Base-by-base conservation (phyloP, 2,329 filamentous ascomycete genomes). In the Fusarium poae region DNA sequence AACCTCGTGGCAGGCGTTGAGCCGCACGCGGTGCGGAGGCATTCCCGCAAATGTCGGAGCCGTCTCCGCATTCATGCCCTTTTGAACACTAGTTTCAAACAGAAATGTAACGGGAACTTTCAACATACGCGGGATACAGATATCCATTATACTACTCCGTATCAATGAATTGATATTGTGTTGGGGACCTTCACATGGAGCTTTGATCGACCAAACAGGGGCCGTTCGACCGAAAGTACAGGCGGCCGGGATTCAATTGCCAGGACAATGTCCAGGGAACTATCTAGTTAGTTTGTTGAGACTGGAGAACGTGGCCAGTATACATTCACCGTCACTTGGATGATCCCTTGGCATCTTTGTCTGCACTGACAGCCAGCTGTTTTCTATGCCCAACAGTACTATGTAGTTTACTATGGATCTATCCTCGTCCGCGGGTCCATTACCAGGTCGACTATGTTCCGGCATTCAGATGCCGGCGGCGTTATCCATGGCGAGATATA, bases 21-120 rank as follows among this genome's bases (percentile, higher is more conserved):
- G 44, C 34, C 39, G 32, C n/a, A 39, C 39, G 32, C n/a, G 34
- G 29, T 65, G 62, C 61, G 62, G 62, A 52, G 62, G 34, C 21
- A 42, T 48, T 53, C 60, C 61, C 54, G 62, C 56, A 66, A 37
- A 4, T n/a, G 20, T 34, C 48, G 61, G 61, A 39, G 35, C 60
- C 40, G 40, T 34, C 53, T 60, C 62, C 53, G 62, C 61, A 52
- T 57, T 21, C 43, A 49, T 51, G 21, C 42, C 29, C 12, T 37
- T 23, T n/a, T 25, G 2, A 23, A n/a, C 23, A 34, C 34, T 25
- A 44, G 46, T 32, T 49, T 25, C 20, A n/a, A 16, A 16, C 15
- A 10, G 6, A 6, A 30, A 18, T 18, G 21, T 16, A 20, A 11
- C 5, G 1, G 23, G 4, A 9, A 27, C 42, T 10, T 18, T 2